Evolutionary conservation across 441 rosid species (phyloP), one percentile per base, ranked within the genome.

Genomic region (Pelargonium citronellum): DNA sequence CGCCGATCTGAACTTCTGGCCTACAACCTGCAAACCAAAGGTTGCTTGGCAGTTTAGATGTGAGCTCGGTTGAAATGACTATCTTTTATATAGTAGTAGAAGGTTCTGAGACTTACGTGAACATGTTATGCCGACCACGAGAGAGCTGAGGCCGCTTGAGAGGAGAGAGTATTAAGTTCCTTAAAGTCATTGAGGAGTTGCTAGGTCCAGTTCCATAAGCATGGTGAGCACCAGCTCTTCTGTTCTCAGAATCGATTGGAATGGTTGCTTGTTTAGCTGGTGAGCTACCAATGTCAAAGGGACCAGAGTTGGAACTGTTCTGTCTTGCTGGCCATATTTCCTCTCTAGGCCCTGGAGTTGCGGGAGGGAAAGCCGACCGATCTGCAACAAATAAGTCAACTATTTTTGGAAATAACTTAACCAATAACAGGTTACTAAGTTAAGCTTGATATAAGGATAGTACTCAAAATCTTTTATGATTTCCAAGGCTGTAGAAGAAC

Each of bases 261-360:
- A 83, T 80, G 15, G 86, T 73, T 51, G 82, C 30, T 67, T 79
- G 85, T 70, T 78, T 87, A 60, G 83, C 84, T 3, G 96, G 89
- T 68, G 94, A 89, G 66, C 76, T 80, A 16, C 80, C 78, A 68
- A 90, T 80, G 70, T 88, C 85, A 34, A 95, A 95, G 64, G 84
- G 95, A 74, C 89, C 89, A 15, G 92, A 84, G 79, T 82, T 85
- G 16, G 86, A 79, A 78, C 92, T 86, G 75, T 82, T 86, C 77
- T 84, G 96, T 80, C 96, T 90, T 57, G 96, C 88, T 65, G 92
- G 88, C 97, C 96, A 91, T 69, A 87, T 71, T 69, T 89, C 96
- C 76, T 91, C 96, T 77, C 86, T 86, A 51, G 89, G 89, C 66
- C 94, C 99, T 91, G 99, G 97, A 83, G 92, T 91, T 80, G 84